A percentile compares a stretch with the other conserved stretches of the same genome.
These are phyloP conservation scores for Galium porrigens DNA, from an alignment of 305 asterid species.

Conservation along the genomic window DNA sequence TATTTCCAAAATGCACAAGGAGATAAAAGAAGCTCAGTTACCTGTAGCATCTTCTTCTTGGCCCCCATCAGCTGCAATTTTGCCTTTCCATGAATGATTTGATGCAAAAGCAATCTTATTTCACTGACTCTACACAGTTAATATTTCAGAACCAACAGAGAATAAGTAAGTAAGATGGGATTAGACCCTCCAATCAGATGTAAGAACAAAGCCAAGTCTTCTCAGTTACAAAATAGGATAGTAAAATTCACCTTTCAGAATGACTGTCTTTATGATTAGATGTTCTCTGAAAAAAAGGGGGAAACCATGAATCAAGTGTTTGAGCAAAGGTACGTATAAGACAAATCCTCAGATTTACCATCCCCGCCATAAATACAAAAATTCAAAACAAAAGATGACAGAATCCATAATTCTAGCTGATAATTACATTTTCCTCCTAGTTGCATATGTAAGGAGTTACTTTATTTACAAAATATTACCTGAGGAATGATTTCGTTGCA, in stretches of 20 bases:
- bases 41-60: constrained; percentile 58
- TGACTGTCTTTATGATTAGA: constrained; percentile 27
- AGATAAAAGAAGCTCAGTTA: constrained; percentile 26
- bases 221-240: constrained; percentile 12
- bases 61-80: constrained; percentile 50
- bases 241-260: constrained; percentile 42
- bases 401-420: background rate
- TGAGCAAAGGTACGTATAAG: constrained; percentile 3
- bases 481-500: constrained; percentile 34
- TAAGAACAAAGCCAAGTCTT: constrained; percentile 14
- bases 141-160: constrained; percentile 9
- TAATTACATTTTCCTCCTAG: constrained; percentile 6
- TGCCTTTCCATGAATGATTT: constrained; percentile 48
- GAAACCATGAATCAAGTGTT: constrained; percentile 21
- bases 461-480: constrained; percentile 36
- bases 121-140: constrained; percentile 44
- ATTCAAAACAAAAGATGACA: background rate
- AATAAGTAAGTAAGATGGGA: constrained; percentile 10
- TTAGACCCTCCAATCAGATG: constrained; percentile 15
- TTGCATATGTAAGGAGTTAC: constrained; percentile 10
- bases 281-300: constrained; percentile 36
- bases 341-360: background rate
- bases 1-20: constrained; percentile 9
- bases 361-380: background rate
- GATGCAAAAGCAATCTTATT: constrained; percentile 40